A percentile compares a stretch with the other conserved stretches of the same genome.
Conservation (phyloP, 192 early-diverging fungal genomes). For the Rhizophlyctis rosea region DNA sequence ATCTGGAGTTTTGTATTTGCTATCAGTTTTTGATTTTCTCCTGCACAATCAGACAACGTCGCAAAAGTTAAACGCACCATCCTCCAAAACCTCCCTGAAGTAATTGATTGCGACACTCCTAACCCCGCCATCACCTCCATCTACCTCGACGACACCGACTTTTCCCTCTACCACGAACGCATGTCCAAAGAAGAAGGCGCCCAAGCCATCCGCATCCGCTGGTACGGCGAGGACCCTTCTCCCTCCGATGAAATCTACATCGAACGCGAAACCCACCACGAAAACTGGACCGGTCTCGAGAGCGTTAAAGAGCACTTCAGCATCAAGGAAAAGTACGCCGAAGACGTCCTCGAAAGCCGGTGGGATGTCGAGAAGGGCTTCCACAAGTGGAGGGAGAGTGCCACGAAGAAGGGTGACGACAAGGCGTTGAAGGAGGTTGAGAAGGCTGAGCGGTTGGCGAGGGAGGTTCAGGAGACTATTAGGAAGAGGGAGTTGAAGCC, state of each 20-base stretch:
- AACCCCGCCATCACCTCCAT: constrained; percentile 85
- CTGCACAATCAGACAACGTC: too few species aligned
- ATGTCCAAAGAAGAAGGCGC: constrained; percentile 81
- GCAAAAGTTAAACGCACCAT: too few species aligned
- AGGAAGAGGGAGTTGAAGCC: constrained; percentile 57
- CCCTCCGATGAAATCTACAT: constrained; percentile 86
- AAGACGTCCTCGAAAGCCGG: constrained; percentile 70
- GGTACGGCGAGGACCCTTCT: constrained; percentile 78
- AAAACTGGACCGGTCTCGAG: constrained; percentile 81
- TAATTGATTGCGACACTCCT: too few species aligned
- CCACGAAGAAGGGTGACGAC: constrained; percentile 43
- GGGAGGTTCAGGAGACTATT: constrained; percentile 72
- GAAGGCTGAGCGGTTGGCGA: constrained; percentile 66
- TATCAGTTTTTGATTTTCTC: too few species aligned
- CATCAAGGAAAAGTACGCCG: constrained; percentile 85
- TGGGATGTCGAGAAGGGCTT: constrained; percentile 67
- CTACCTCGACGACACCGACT: constrained; percentile 81
- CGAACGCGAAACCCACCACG: constrained; percentile 95
- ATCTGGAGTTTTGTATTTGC: too few species aligned
- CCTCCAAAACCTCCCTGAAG: too few species aligned
- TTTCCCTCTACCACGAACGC: constrained; percentile 80
- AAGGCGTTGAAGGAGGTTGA: too few species aligned
- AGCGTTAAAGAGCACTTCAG: constrained; percentile 81
- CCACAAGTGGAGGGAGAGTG: constrained; percentile 68
- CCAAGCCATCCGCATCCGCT: constrained; percentile 82